Percentiles rank a stretch among this genome's conserved stretches.
phyloP scores from a whole-genome alignment of 306 rosid species.

The Boehmeria nivea region DNA sequence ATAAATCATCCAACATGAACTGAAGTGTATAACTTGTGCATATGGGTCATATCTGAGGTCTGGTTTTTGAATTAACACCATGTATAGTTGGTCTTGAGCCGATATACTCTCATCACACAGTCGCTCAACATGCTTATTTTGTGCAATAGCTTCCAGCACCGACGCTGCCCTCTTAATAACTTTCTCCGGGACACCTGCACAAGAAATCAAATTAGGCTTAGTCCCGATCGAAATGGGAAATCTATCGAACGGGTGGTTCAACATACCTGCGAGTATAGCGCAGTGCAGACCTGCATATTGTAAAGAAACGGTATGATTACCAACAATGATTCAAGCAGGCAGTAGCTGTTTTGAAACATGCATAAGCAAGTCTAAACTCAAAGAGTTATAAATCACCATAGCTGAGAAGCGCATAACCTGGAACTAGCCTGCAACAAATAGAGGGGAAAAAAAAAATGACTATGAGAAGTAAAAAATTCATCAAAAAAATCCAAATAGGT shows the following conservation, averaged over 20 bases:
- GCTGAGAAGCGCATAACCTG: constrained; percentile 77
- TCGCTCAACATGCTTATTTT: constrained; percentile 50
- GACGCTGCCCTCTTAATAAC: constrained; percentile 71
- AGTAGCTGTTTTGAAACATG: constrained; percentile 4
- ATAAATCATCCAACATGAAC: background rate
- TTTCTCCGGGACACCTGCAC: constrained; percentile 68
- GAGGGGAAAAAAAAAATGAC: constrained; percentile 17
- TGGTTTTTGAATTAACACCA: constrained; percentile 41
- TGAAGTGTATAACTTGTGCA: no score
- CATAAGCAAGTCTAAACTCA: constrained; percentile 26
- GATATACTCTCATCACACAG: constrained; percentile 52
- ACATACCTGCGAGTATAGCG: constrained; percentile 82
- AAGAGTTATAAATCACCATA: constrained; percentile 53
- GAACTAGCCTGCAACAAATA: constrained; percentile 59
- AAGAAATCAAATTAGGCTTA: background rate
- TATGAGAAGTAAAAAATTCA: background rate
- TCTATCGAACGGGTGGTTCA: background rate
- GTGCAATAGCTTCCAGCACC: constrained; percentile 59
- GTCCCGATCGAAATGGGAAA: background rate
- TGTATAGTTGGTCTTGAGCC: constrained; percentile 54
- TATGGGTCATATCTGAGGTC: background rate
- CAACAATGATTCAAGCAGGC: constrained; percentile 17
- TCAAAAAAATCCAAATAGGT: constrained; percentile 1
- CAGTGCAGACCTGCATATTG: constrained; percentile 81
- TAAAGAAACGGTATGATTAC: constrained; percentile 13